These are phyloP conservation scores for Corylus heterophylla DNA, from an alignment of 306 rosid genomes.

Conservation along the genomic window DNA sequence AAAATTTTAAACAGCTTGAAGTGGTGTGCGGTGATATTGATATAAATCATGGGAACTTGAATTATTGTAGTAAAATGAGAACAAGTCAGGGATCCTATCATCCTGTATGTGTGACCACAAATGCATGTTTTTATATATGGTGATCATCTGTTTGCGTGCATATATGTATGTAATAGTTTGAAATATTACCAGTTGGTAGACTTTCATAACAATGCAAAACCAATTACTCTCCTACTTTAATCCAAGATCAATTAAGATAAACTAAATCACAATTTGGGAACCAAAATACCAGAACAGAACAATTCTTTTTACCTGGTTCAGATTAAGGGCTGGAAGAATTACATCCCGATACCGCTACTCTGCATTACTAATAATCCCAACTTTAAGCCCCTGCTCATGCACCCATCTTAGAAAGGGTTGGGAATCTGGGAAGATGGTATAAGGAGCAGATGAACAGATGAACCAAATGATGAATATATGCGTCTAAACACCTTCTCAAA, in stretches of 20 bases:
- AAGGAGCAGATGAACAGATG: conserved; percentile 96
- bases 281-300: neutral
- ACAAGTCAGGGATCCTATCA: too few species aligned
- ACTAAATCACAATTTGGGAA: neutral
- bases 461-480: conserved; percentile 88
- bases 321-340: conserved; percentile 83
- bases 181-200: neutral
- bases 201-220: neutral
- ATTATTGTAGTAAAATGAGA: too few species aligned
- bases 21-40: too few species aligned
- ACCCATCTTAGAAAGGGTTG: conserved; percentile 91
- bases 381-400: conserved; percentile 67
- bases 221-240: neutral
- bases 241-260: neutral
- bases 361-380: conserved; percentile 84
- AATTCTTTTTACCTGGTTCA: conserved; percentile 52
- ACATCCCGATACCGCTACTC: conserved; percentile 87
- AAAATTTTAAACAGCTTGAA: too few species aligned
- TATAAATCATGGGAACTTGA: too few species aligned
- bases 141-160: neutral
- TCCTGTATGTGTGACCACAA: too few species aligned
- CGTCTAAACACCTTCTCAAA: conserved; percentile 91
- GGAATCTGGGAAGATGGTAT: conserved; percentile 71
- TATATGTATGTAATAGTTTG: neutral
- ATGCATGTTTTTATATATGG: neutral